Evolutionary conservation across 1,284 basidiomycete species (phyloP).

Genomic region (Leccinum subspadiceum): DNA sequence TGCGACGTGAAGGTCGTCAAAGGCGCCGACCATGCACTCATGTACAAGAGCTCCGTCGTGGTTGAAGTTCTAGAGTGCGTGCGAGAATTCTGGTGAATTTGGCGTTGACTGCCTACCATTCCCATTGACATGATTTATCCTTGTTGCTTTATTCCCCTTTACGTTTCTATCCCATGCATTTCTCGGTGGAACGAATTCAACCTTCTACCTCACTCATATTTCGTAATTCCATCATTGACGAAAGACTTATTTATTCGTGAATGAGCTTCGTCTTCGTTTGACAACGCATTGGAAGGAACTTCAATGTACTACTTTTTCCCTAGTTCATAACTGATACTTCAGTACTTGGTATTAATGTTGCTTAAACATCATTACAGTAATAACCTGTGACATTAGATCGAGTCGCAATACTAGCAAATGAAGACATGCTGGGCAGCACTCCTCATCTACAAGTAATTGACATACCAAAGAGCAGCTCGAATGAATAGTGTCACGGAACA

Average conservation of each 20-base stretch:
- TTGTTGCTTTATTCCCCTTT: conserved; percentile 23
- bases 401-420: not conserved
- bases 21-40: conserved; percentile 87
- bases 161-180: conserved; percentile 11
- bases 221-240: conserved; percentile 10
- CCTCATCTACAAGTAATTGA: not conserved
- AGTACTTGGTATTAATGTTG: conserved; percentile 35
- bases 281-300: conserved; percentile 25
- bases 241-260: conserved; percentile 24
- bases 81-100: conserved; percentile 53
- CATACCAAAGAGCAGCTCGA: not conserved
- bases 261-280: conserved; percentile 24
- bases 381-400: conserved; percentile 20
- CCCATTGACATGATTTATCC: conserved; percentile 10
- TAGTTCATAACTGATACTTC: conserved; percentile 24
- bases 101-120: conserved; percentile 1
- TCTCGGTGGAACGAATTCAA: conserved; percentile 17
- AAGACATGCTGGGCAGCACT: not conserved
- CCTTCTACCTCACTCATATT: conserved; percentile 3
- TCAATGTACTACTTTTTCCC: conserved; percentile 31
- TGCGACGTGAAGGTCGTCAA: conserved; percentile 82
- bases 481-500: not conserved
- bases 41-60: conserved; percentile 88
- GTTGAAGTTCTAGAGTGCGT: conserved; percentile 82
- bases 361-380: conserved; percentile 32